Percentiles rank a stretch among this genome's conserved stretches.
Conservation (phyloP, 768 basidiomycete species). For the Lactarius sanguifluus region DNA sequence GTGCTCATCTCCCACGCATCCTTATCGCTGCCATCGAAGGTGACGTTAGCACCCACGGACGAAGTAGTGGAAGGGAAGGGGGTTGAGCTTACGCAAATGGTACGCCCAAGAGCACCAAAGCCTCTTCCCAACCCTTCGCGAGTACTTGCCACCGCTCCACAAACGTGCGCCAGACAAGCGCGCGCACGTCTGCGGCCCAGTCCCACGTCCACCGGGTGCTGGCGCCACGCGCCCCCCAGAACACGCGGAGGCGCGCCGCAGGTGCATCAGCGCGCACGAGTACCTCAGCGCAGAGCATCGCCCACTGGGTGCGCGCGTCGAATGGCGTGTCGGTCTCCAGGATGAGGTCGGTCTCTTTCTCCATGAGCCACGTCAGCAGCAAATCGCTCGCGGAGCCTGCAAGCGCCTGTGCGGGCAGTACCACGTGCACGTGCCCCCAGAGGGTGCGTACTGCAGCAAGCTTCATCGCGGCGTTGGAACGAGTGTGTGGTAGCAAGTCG, state of each 20-base stretch:
- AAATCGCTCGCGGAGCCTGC: slow-evolving; percentile 42
- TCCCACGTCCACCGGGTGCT: slow-evolving; percentile 33
- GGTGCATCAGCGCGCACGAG: slow-evolving; percentile 45
- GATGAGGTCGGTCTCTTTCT: slow-evolving; percentile 47
- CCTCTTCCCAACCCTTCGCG: slow-evolving; percentile 50
- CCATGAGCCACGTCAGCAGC: slow-evolving; percentile 50
- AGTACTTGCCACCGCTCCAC: slow-evolving; percentile 55
- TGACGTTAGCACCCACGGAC: not conserved
- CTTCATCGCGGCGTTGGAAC: slow-evolving; percentile 51
- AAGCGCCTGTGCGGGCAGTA: slow-evolving; percentile 46
- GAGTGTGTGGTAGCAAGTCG: slow-evolving; percentile 29
- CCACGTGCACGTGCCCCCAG: slow-evolving; percentile 49
- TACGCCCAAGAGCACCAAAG: slow-evolving; percentile 51
- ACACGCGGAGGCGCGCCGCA: slow-evolving; percentile 47
- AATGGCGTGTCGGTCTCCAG: slow-evolving; percentile 45
- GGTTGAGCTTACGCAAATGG: slow-evolving; percentile 58
- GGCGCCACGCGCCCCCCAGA: slow-evolving; percentile 34
- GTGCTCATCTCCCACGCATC: slow-evolving; percentile 51
- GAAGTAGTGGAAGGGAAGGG: not conserved
- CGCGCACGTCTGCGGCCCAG: slow-evolving; percentile 46
- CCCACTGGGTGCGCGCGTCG: slow-evolving; percentile 56
- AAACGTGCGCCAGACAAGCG: slow-evolving; percentile 57
- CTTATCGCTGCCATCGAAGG: slow-evolving; percentile 27
- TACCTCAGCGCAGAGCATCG: slow-evolving; percentile 56
- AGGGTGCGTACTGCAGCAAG: slow-evolving; percentile 57